phyloP scores from a whole-genome alignment of 2,329 filamentous ascomycete genomes.

The Stachybotrys elegans region DNA sequence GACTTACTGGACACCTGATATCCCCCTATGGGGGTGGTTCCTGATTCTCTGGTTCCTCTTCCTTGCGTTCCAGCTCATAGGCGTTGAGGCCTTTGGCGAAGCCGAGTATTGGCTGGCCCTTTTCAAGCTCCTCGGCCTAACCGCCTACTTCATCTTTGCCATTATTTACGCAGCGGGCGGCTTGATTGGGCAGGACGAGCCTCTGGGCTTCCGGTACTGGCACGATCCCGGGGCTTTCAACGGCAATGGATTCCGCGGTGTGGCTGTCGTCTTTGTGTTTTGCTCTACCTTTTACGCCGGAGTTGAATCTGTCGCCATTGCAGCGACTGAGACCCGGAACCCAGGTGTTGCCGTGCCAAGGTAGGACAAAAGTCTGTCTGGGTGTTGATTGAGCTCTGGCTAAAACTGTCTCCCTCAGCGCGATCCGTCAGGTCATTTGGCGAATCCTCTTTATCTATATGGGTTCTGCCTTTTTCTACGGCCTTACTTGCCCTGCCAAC shows the following conservation, averaged over 20 bases:
- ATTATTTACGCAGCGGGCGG: conserved; percentile 68
- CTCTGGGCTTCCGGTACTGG: conserved; percentile 69
- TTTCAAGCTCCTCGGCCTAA: conserved; percentile 63
- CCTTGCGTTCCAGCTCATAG: conserved; percentile 62
- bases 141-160: conserved; percentile 69
- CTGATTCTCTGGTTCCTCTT: conserved; percentile 72
- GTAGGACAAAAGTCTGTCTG: no score
- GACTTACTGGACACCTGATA: conserved; percentile 58
- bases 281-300: conserved; percentile 69
- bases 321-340: conserved; percentile 56
- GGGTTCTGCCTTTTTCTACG: conserved; percentile 69
- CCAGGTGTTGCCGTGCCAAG: conserved; percentile 51
- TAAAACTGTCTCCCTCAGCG: no score
- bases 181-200: conserved; percentile 49
- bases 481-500: conserved; percentile 67
- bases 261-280: conserved; percentile 63
- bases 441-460: conserved; percentile 61
- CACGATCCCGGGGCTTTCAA: conserved; percentile 63
- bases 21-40: conserved; percentile 64
- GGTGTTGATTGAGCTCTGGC: no score
- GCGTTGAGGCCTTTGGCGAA: conserved; percentile 71
- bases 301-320: conserved; percentile 58
- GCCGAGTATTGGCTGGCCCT: conserved; percentile 76
- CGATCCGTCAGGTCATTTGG: conserved; percentile 57
- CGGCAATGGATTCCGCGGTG: conserved; percentile 60